These are phyloP conservation scores for Melanomma pulvis-pyrius DNA, from an alignment of 495 filamentous ascomycete species.

Conservation along the genomic window DNA sequence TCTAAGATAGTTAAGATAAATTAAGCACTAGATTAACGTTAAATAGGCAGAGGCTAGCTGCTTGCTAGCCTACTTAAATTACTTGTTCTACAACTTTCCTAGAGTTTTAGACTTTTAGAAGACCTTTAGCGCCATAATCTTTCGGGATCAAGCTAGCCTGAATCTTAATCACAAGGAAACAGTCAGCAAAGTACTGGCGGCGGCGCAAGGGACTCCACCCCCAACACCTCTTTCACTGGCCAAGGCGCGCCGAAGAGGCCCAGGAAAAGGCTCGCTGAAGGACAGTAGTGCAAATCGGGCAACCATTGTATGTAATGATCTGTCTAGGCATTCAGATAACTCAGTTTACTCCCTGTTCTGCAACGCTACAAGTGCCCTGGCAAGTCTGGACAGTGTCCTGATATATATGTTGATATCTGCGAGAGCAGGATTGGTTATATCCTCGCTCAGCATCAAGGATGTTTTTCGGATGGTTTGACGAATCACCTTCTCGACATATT, in stretches of 20 bases:
- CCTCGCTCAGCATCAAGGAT: slow-evolving; percentile 25
- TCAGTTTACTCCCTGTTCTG: slow-evolving; percentile 20
- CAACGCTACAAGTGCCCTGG: slow-evolving; percentile 22
- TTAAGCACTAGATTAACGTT: slow-evolving; percentile 6
- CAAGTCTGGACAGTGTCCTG: slow-evolving; percentile 19
- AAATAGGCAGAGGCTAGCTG: slow-evolving; percentile 14
- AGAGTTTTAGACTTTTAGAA: too few species aligned
- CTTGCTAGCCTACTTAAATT: slow-evolving; percentile 18
- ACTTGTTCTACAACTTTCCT: too few species aligned
- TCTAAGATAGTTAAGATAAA: not conserved
- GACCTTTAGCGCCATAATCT: too few species aligned
- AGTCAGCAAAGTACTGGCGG: not conserved
- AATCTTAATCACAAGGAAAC: not conserved
- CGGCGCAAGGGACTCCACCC: slow-evolving; percentile 6
- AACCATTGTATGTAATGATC: slow-evolving; percentile 11
- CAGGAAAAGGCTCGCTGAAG: slow-evolving; percentile 17
- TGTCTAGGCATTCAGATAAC: slow-evolving; percentile 18
- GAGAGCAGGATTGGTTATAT: slow-evolving; percentile 14
- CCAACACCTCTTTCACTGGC: slow-evolving; percentile 19
- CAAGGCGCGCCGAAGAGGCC: slow-evolving; percentile 17
- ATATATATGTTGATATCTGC: slow-evolving; percentile 20
- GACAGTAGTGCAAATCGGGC: slow-evolving; percentile 12
- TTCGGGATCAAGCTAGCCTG: too few species aligned
- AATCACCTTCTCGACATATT: slow-evolving; percentile 19
- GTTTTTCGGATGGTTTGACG: slow-evolving; percentile 18